Percentiles rank a stretch among this genome's conserved stretches.
Conservation (phyloP, 805 yeast genomes). For the Candida easanensis region DNA sequence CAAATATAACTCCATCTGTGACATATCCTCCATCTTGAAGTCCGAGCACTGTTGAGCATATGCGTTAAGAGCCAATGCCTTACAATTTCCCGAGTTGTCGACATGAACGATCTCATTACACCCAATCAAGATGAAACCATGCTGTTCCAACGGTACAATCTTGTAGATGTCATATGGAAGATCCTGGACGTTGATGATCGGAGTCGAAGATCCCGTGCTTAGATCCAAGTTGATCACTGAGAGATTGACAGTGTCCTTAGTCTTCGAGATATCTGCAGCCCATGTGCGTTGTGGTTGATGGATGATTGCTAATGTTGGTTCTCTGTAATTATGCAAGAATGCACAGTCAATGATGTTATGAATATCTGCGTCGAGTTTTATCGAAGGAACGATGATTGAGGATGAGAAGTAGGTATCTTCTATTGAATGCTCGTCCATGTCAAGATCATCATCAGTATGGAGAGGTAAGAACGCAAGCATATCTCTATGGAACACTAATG, state of each 20-base stretch:
- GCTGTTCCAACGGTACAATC: constrained; percentile 66
- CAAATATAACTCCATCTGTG: constrained; percentile 48
- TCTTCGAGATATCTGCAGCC: constrained; percentile 68
- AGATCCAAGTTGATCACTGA: constrained; percentile 69
- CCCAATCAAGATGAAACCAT: constrained; percentile 70
- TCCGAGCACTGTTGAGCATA: constrained; percentile 42
- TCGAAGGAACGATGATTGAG: constrained; percentile 59
- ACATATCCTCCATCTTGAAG: constrained; percentile 43
- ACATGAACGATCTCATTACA: constrained; percentile 75
- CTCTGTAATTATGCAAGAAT: constrained; percentile 71
- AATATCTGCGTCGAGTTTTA: constrained; percentile 54
- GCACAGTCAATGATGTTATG: constrained; percentile 65
- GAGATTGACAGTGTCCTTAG: constrained; percentile 60
- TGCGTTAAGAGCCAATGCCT: constrained; percentile 61
- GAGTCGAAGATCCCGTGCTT: constrained; percentile 47
- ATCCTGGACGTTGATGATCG: constrained; percentile 59
- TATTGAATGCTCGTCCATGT: constrained; percentile 27
- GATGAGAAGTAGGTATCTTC: constrained; percentile 21
- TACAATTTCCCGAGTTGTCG: constrained; percentile 70
- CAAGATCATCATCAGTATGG: constrained; percentile 42
- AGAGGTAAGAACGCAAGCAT: constrained; percentile 72
- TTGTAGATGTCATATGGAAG: constrained; percentile 74
- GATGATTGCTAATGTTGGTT: constrained; percentile 76
- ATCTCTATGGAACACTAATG: constrained; percentile 62
- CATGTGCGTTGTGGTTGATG: constrained; percentile 61